A percentile compares a stretch with the other conserved stretches of the same genome.
Evolutionary conservation across 805 yeast genomes (phyloP).

Genomic region (Clavispora phyllophila): DNA sequence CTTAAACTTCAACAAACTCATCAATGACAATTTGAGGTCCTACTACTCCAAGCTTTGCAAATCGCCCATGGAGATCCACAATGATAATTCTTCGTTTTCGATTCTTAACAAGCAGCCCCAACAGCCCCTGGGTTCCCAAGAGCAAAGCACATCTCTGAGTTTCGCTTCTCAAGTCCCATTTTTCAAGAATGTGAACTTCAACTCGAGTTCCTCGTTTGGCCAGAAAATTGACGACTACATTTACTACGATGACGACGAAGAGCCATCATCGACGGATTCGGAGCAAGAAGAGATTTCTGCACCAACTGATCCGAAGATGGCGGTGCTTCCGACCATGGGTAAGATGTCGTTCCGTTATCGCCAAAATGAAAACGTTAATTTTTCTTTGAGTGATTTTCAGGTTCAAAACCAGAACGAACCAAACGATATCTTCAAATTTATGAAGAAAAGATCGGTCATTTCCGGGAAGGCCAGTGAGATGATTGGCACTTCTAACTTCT

Average conservation of each 20-base stretch:
- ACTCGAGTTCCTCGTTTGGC: constrained; percentile 21
- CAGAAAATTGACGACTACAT: constrained; percentile 32
- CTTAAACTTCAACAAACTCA: constrained; percentile 31
- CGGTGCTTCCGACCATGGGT: constrained; percentile 10
- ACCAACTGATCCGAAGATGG: constrained; percentile 5
- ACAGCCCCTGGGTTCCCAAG: background rate
- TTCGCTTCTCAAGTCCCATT: constrained; percentile 25
- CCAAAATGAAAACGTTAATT: constrained; percentile 31
- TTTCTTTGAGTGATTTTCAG: constrained; percentile 21
- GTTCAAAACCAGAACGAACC: constrained; percentile 11
- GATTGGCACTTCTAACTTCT: constrained; percentile 37
- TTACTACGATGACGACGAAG: constrained; percentile 25
- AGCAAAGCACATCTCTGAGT: constrained; percentile 4
- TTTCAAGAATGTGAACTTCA: constrained; percentile 34
- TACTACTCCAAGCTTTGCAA: constrained; percentile 24
- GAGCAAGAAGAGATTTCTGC: constrained; percentile 15
- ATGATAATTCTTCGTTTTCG: constrained; percentile 31
- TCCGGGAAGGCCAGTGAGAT: constrained; percentile 41
- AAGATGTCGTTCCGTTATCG: constrained; percentile 37
- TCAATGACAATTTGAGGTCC: constrained; percentile 34
- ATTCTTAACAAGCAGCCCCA: constrained; percentile 19
- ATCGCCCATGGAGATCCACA: constrained; percentile 29
- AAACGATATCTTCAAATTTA: constrained; percentile 27
- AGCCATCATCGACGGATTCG: constrained; percentile 5
- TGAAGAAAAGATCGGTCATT: constrained; percentile 33